Evolutionary conservation across 306 rosid genomes (phyloP).

Genomic region (Pyrus pyrifolia): DNA sequence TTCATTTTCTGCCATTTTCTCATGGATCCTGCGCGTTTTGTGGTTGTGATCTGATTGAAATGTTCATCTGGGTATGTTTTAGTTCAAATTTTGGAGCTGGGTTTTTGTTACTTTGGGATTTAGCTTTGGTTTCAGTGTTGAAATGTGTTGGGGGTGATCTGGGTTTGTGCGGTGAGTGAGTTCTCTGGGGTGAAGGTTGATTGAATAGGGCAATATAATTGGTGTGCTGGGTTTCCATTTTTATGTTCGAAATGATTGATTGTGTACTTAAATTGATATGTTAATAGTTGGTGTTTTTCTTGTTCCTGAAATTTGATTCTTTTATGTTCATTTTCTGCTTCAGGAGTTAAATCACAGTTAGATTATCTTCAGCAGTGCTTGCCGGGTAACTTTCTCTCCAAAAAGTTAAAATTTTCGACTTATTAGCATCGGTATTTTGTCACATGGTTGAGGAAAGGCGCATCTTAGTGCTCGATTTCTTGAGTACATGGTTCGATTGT

Average conservation of each 20-base stretch:
- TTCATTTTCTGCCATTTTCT: background rate
- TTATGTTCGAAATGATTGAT: slow-evolving; percentile 15
- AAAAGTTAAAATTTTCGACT: slow-evolving; percentile 6
- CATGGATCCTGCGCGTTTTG: slow-evolving; percentile 23
- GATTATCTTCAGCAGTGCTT: slow-evolving; percentile 88
- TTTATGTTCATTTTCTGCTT: slow-evolving; percentile 14
- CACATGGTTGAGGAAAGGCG: background rate
- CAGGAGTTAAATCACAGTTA: slow-evolving; percentile 80
- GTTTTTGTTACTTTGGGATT: slow-evolving; percentile 20
- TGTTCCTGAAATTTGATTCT: slow-evolving; percentile 3
- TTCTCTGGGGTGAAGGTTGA: background rate
- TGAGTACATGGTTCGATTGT: background rate
- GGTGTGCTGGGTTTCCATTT: slow-evolving; percentile 1
- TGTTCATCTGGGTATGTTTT: slow-evolving; percentile 28
- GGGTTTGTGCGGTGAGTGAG: too few species aligned
- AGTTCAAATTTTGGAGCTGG: slow-evolving; percentile 22
- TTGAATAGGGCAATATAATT: background rate
- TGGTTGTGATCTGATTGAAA: slow-evolving; percentile 25
- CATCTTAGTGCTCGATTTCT: background rate
- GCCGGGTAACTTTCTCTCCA: slow-evolving; percentile 51
- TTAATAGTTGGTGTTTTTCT: background rate
- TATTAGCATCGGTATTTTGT: background rate
- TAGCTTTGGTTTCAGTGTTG: slow-evolving; percentile 18
- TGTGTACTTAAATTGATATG: background rate
- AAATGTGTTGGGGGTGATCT: background rate